Evolutionary conservation across 2,329 filamentous ascomycete genomes (phyloP).

Genomic region (Talaromyces sp.): DNA sequence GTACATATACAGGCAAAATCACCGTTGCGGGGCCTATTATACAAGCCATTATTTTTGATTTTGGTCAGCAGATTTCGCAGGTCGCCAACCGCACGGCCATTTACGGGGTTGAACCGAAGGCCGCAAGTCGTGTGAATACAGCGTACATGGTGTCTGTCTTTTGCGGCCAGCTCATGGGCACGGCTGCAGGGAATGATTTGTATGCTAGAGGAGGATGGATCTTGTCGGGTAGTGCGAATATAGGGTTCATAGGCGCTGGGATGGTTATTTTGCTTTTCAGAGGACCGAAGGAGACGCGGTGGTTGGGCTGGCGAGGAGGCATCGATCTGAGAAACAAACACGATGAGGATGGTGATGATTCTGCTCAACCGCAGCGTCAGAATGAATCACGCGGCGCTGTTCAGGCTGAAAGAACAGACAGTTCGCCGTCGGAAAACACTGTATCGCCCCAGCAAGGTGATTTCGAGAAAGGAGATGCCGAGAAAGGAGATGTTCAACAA

Average conservation of each 20-base stretch:
- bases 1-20: conserved; percentile 63
- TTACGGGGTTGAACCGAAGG: conserved; percentile 65
- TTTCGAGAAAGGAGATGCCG: background rate
- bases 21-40: conserved; percentile 68
- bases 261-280: conserved; percentile 45
- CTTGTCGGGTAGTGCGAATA: conserved; percentile 52
- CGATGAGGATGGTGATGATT: background rate
- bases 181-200: conserved; percentile 54
- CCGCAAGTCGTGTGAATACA: conserved; percentile 72
- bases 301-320: conserved; percentile 59
- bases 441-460: background rate
- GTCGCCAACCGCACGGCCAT: conserved; percentile 69
- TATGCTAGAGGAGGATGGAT: conserved; percentile 56
- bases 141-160: conserved; percentile 77
- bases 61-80: conserved; percentile 68
- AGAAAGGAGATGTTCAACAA: background rate
- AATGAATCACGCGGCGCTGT: background rate
- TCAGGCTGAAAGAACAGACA: background rate
- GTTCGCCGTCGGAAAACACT: background rate
- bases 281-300: conserved; percentile 54
- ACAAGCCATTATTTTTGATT: conserved; percentile 66
- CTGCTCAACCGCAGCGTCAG: background rate
- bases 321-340: conserved; percentile 40
- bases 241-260: conserved; percentile 50
- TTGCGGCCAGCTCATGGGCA: conserved; percentile 69